These are phyloP conservation scores for Sphaerulina musiva DNA, from an alignment of 2,329 filamentous ascomycete genomes.

Conservation along the genomic window DNA sequence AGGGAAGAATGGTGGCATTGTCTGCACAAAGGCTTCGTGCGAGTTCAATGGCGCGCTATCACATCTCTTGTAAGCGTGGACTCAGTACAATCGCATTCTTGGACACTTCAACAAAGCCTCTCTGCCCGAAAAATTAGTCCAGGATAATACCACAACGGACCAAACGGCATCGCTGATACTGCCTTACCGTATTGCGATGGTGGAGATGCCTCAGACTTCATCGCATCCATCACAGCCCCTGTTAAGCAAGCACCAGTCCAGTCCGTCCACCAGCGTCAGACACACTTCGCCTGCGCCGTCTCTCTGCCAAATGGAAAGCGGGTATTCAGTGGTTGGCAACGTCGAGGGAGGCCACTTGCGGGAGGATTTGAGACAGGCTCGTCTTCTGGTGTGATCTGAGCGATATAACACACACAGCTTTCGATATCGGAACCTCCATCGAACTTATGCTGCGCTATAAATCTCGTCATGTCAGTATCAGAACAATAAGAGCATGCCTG, in stretches of 20 bases:
- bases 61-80: neutral
- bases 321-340: neutral
- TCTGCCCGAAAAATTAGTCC: constrained; percentile 3
- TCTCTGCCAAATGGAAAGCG: constrained; percentile 1
- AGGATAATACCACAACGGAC: constrained; percentile 12
- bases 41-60: neutral
- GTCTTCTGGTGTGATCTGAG: neutral
- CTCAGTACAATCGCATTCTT: neutral
- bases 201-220: constrained; percentile 20
- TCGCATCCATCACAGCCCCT: neutral
- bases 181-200: constrained; percentile 18
- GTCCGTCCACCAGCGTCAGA: constrained; percentile 9
- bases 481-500: too few relatives aligned
- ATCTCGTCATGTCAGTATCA: too few relatives aligned
- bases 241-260: constrained; percentile 7
- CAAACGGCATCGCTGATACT: constrained; percentile 2
- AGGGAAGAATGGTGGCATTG: neutral
- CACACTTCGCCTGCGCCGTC: neutral
- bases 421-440: too few relatives aligned
- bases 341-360: neutral
- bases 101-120: neutral
- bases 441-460: too few relatives aligned
- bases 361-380: neutral
- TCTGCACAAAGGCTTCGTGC: neutral
- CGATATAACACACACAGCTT: too few relatives aligned